Base-by-base conservation (phyloP, 371 early-diverging fungal species). In the Mucor piriformis region DNA sequence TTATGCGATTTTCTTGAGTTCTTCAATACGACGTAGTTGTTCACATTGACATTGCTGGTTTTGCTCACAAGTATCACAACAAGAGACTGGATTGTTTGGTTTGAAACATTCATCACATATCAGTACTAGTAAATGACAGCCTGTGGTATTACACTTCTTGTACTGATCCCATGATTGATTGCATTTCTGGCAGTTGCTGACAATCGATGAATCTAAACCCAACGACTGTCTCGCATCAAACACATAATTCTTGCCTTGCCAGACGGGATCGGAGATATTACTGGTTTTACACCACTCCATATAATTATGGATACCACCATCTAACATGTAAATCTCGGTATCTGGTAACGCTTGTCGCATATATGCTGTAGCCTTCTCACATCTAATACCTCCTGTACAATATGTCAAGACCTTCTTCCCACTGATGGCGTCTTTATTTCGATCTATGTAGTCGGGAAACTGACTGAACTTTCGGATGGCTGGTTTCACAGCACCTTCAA, bases 231-330 rank as follows among this genome's bases (percentile, higher is more conserved):
- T 71, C 20, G 89, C 88, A 57, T 90, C 91, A 70, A 90, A 90
- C 2, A 90, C 85, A 61, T 90, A 90, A 57, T 88, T 90, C 33
- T 76, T 79, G 15, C 91, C 91, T 25, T 76, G 69, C 82, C 87
- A 88, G 2, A 86, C 61, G 1, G 66, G 55, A 4, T 33, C 16
- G 50, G 54, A 29, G 49, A 44, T 13, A 12, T 53, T 34, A 2
- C 21, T 15, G 2, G 38, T 34, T 44, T 76, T 69, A 72, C 79
- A 74, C 91, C 91, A 90, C 60, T 88, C 85, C 13, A 90, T 54
- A 47, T 90, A 90, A 48, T 87, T 86, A 54, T 90, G 89, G 24
- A 90, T 88, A 1, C 91, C 91, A 13, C 91, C 91, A 10, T 90
- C 86, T n/a, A 90, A 66, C 88, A 87, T 88, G 35, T 71, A 64